Percentiles rank a stretch among this genome's conserved stretches.
Evolutionary conservation across 805 yeast species (phyloP).

Genomic region (Alloascoidea hylecoeti): DNA sequence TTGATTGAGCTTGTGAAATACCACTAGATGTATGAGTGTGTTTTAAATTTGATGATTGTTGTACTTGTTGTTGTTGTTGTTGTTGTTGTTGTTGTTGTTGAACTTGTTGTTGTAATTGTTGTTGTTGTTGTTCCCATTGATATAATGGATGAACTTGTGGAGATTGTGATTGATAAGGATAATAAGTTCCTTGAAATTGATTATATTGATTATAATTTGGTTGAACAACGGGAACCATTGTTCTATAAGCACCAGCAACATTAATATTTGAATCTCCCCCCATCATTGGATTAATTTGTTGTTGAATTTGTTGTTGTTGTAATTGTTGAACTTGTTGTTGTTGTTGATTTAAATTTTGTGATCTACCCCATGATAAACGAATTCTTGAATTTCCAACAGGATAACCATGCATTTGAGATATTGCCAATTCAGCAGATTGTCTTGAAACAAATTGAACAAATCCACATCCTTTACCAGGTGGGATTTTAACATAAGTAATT

Average conservation of each 20-base stretch:
- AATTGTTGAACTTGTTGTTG: too few relatives aligned
- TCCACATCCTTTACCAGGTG: constrained; percentile 72
- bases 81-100: constrained; percentile 5
- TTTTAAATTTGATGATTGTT: constrained; percentile 2
- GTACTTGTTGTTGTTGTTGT: constrained; percentile 6
- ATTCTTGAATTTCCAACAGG: constrained; percentile 62
- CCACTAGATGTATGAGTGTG: too few relatives aligned
- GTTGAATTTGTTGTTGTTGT: too few relatives aligned
- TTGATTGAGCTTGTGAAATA: too few relatives aligned
- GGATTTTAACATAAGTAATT: constrained; percentile 56
- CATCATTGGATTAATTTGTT: too few relatives aligned
- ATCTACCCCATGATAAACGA: constrained; percentile 65
- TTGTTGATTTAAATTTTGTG: too few relatives aligned
- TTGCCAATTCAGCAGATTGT: constrained; percentile 67
- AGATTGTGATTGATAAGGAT: background rate
- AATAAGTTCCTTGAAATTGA: too few relatives aligned
- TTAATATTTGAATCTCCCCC: constrained; percentile 12
- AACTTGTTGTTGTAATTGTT: background rate
- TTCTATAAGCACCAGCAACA: background rate
- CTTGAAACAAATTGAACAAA: constrained; percentile 54
- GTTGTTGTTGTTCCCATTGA: too few relatives aligned
- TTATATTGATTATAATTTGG: background rate
- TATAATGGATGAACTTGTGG: background rate
- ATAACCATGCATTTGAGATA: constrained; percentile 68
- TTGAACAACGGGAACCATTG: background rate